Percentiles rank a stretch among this genome's conserved stretches.
These are phyloP conservation scores for Sanghuangporus weigelae DNA, from an alignment of 1,284 basidiomycete genomes.

Conservation along the genomic window DNA sequence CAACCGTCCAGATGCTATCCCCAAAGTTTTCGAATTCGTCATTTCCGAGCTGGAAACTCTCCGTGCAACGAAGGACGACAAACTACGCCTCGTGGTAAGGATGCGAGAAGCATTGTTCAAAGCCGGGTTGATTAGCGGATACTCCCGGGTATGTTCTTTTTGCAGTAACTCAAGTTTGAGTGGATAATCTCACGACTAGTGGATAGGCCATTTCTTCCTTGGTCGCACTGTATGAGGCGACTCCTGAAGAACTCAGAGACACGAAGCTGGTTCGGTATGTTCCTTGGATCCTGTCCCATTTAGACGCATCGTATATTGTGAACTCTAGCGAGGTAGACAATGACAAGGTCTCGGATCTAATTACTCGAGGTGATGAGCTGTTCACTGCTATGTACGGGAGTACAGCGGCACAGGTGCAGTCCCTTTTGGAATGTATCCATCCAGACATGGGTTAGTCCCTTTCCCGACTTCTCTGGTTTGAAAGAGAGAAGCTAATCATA, in stretches of 20 bases:
- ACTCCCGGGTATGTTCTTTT: constrained; percentile 37
- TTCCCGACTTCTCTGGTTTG: neutral
- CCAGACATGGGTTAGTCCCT: constrained; percentile 18
- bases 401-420: constrained; percentile 17
- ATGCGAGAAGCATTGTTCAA: constrained; percentile 55
- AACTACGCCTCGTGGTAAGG: constrained; percentile 38
- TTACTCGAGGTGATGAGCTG: constrained; percentile 7
- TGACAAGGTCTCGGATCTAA: constrained; percentile 10
- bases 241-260: constrained; percentile 37
- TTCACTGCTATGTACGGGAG: constrained; percentile 19
- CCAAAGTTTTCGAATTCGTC: constrained; percentile 44
- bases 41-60: constrained; percentile 34
- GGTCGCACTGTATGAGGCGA: constrained; percentile 34
- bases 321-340: constrained; percentile 14
- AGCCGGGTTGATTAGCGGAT: constrained; percentile 47
- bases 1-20: constrained; percentile 52
- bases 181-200: neutral
- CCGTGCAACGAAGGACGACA: constrained; percentile 29
- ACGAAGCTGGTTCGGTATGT: constrained; percentile 32
- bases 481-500: neutral
- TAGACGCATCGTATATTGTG: neutral
- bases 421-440: constrained; percentile 21
- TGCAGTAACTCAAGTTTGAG: neutral
- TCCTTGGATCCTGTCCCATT: neutral
- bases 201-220: constrained; percentile 44